phyloP scores from a whole-genome alignment of 2,329 filamentous ascomycete genomes.

The Phyllosticta citriasiana region DNA sequence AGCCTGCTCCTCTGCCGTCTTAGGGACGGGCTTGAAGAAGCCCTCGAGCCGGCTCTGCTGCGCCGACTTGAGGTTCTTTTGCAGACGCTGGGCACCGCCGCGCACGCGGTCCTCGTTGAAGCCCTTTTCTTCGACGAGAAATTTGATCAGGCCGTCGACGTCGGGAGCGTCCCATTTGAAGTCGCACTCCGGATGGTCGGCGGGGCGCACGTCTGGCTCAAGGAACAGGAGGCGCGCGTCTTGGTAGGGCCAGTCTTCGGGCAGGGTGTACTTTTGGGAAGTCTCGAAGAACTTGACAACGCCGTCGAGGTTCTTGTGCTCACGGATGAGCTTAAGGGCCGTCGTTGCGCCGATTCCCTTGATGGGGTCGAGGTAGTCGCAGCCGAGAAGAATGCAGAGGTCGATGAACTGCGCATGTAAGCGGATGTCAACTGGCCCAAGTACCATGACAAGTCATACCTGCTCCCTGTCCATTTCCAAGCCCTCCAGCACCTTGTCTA shows the following conservation, averaged over 20 bases:
- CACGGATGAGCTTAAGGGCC: conserved; percentile 85
- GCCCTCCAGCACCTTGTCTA: conserved; percentile 78
- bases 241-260: conserved; percentile 93
- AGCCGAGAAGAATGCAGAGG: conserved; percentile 92
- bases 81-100: conserved; percentile 62
- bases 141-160: conserved; percentile 79
- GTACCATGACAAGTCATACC: conserved; percentile 37
- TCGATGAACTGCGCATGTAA: conserved; percentile 67
- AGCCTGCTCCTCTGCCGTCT: conserved; percentile 77
- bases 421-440: neutral
- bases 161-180: conserved; percentile 98
- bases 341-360: conserved; percentile 90
- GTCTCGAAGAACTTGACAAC: conserved; percentile 73
- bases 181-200: conserved; percentile 79
- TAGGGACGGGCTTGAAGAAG: conserved; percentile 90
- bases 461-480: conserved; percentile 79
- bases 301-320: conserved; percentile 78
- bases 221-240: conserved; percentile 90
- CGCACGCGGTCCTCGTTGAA: conserved; percentile 94
- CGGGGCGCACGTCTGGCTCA: conserved; percentile 74
- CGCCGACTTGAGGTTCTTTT: conserved; percentile 82
- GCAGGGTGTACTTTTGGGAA: conserved; percentile 72
- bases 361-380: conserved; percentile 94
- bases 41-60: conserved; percentile 90
- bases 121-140: conserved; percentile 85